Base-by-base conservation (phyloP, 805 yeast genomes). In the Suhomyces prunicola region DNA sequence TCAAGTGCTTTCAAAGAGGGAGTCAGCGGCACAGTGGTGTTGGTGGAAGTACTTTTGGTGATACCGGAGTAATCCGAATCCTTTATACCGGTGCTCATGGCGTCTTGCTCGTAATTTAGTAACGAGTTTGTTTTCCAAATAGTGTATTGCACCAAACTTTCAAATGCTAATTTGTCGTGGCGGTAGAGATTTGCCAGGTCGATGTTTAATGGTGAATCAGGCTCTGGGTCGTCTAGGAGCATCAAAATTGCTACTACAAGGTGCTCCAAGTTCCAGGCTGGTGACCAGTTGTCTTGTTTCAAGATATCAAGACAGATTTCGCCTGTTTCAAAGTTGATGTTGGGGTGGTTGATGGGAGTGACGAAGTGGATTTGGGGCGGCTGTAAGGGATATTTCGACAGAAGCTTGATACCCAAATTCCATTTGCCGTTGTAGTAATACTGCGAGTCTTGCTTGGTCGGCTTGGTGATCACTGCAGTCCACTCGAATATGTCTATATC, bases 221-320 rank as follows among this genome's bases (percentile, higher is more conserved):
- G 87, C 61, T 84, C 90, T 0, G 91, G 91, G 48, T 82, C 81
- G 44, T 78, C 80, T 7, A 87, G 61, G 13, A 87, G 72, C 63
- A 81, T 69, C 31, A 84, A 62, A 2, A 87, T 77, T 1, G 90
- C 90, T 15, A 79, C 75, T 46, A 85, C 70, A 5, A 82, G 71
- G 52, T 82, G 73, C 46, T 78, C 67, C 45, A 87, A 62, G 50
- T 84, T 80, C 88, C 90, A 87, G 1, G 88, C 89, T 0, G 93
- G 92, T 0, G 88, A 79, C 92, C 92, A 87, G 54, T 74, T 74
- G 15, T 71, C 78, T 44, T 57, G 64, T 51, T 83, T 81, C 48
- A 87, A 68, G 8, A 87, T 82, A 63, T 86, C 89, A 5, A 87
- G 68, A 66, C 93, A 87, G 6, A 87, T 85, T 56, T 85, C 89